phyloP scores from a whole-genome alignment of 768 basidiomycete genomes.

The Cystofilobasidium ferigula region DNA sequence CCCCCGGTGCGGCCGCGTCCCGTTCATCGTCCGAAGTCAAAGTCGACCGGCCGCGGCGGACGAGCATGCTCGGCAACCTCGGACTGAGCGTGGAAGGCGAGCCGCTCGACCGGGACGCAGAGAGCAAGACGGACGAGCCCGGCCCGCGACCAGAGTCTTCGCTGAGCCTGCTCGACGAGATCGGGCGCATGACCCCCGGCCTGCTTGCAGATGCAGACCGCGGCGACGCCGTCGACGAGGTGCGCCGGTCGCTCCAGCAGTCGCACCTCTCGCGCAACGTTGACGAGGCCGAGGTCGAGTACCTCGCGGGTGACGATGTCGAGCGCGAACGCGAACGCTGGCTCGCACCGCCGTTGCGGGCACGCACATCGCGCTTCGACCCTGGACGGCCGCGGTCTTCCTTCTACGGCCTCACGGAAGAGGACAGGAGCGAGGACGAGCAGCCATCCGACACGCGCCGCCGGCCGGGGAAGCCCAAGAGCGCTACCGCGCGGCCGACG shows the following conservation, averaged over 20 bases:
- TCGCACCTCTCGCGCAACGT: not conserved
- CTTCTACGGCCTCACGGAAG: not conserved
- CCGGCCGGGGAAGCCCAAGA: slow-evolving; percentile 4
- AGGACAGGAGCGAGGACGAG: slow-evolving; percentile 3
- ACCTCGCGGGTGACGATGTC: slow-evolving; percentile 5
- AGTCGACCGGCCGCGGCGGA: not conserved
- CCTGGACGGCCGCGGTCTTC: slow-evolving; percentile 9
- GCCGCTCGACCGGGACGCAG: too few species aligned
- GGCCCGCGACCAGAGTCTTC: not conserved
- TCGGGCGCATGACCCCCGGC: slow-evolving; percentile 19
- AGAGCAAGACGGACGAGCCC: not conserved
- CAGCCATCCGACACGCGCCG: slow-evolving; percentile 3
- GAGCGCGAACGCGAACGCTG: slow-evolving; percentile 15
- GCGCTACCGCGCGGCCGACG: slow-evolving; percentile 1
- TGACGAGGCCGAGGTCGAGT: not conserved
- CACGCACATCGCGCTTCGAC: slow-evolving; percentile 22
- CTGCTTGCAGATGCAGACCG: not conserved
- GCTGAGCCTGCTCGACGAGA: slow-evolving; percentile 18
- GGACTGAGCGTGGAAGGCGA: not conserved
- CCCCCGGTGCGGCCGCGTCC: too few species aligned
- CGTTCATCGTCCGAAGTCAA: slow-evolving; percentile 1
- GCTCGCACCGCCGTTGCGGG: slow-evolving; percentile 15
- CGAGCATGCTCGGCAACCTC: not conserved
- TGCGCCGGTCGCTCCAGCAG: not conserved
- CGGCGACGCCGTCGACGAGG: not conserved